phyloP scores from a whole-genome alignment of 164 flowering plant species.

The Macadamia tetraphylla region DNA sequence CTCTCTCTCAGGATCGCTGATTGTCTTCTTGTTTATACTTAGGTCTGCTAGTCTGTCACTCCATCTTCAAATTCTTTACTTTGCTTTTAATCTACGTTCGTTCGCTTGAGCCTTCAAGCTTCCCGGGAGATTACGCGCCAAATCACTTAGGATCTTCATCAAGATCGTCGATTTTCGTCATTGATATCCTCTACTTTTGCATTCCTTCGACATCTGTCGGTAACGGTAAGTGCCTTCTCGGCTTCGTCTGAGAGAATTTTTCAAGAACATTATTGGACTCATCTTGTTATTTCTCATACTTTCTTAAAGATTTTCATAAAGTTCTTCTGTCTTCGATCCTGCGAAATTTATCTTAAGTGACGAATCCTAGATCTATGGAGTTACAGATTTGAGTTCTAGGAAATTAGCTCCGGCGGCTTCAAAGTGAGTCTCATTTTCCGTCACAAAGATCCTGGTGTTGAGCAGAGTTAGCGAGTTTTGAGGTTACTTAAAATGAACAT shows the following conservation, averaged over 20 bases:
- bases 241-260: background rate
- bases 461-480: background rate
- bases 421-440: background rate
- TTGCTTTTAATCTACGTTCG: slow-evolving; percentile 4
- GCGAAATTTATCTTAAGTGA: background rate
- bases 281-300: background rate
- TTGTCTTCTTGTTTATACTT: background rate
- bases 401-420: background rate
- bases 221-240: background rate
- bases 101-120: background rate
- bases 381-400: background rate
- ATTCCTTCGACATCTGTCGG: background rate
- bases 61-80: background rate
- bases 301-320: background rate
- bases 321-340: too few relatives aligned
- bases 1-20: background rate
- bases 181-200: background rate
- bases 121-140: background rate
- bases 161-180: background rate
- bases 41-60: background rate
- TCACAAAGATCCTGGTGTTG: background rate
- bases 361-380: background rate
- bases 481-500: too few relatives aligned
- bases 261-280: background rate
- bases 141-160: background rate